phyloP scores from a whole-genome alignment of 2,329 filamentous ascomycete species.

The Sporothrix euskadiensis region DNA sequence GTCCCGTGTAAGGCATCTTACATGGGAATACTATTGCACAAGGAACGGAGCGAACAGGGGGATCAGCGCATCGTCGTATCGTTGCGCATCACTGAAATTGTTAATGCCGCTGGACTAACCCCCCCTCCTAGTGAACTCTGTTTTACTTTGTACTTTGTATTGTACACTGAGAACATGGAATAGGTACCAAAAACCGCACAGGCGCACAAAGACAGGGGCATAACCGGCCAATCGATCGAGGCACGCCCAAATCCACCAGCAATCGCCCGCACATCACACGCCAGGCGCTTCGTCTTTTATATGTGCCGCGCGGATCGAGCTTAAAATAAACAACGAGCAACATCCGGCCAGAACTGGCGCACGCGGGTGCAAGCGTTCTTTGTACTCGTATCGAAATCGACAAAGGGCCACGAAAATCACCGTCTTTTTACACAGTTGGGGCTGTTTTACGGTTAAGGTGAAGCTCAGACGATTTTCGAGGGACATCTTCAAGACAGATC shows the following conservation, averaged over 20 bases:
- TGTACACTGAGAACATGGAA: neutral
- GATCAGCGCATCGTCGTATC: conserved; percentile 13
- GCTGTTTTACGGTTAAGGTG: conserved; percentile 2
- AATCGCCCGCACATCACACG: conserved; percentile 22
- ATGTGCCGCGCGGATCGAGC: conserved; percentile 13
- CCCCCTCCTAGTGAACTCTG: neutral
- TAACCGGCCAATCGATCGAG: conserved; percentile 1
- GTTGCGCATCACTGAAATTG: conserved; percentile 22
- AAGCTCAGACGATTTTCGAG: conserved; percentile 3
- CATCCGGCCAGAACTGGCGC: neutral
- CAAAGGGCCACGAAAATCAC: neutral
- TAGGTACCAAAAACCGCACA: neutral
- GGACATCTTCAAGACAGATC: neutral
- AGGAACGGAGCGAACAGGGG: conserved; percentile 19
- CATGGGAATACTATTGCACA: neutral
- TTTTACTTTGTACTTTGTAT: neutral
- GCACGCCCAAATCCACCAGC: neutral
- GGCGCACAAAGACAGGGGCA: neutral
- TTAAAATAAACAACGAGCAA: conserved; percentile 12
- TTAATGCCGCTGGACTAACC: conserved; percentile 19
- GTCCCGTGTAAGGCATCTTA: neutral
- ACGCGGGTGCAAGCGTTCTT: neutral
- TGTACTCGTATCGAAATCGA: neutral
- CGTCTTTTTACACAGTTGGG: neutral
- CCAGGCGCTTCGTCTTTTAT: conserved; percentile 17